Percentiles rank a stretch among this genome's conserved stretches.
Conservation (phyloP, 768 basidiomycete genomes). For the Pleurotus ostreatus region DNA sequence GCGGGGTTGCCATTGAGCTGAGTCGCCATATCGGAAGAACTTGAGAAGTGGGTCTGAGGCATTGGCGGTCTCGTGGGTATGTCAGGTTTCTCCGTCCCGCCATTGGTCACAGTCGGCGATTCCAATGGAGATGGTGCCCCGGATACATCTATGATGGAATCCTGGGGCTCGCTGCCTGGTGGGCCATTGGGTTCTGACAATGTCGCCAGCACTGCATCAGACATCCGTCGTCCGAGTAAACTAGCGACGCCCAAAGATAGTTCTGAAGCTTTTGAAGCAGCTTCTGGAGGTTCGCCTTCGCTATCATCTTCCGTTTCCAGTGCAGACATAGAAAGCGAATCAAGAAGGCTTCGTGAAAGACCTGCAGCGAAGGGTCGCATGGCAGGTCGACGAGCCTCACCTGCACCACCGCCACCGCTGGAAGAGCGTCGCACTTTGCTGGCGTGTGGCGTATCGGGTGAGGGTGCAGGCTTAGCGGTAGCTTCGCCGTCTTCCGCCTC, state of each 20-base stretch:
- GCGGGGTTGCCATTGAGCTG: constrained; percentile 40
- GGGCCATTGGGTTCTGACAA: constrained; percentile 12
- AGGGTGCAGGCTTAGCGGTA: constrained; percentile 8
- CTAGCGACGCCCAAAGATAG: constrained; percentile 26
- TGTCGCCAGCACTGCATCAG: constrained; percentile 35
- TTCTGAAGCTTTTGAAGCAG: constrained; percentile 10
- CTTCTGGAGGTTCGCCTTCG: constrained; percentile 28
- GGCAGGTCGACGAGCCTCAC: constrained; percentile 13
- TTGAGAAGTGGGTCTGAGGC: constrained; percentile 28
- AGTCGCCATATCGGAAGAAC: constrained; percentile 35
- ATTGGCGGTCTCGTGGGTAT: constrained; percentile 9
- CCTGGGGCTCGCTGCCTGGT: constrained; percentile 12
- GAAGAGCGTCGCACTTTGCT: neutral
- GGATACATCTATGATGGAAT: constrained; percentile 1
- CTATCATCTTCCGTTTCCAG: constrained; percentile 45
- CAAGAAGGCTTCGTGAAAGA: constrained; percentile 16
- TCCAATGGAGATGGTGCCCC: constrained; percentile 6
- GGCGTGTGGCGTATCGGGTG: neutral
- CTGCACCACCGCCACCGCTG: constrained; percentile 7
- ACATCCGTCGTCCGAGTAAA: constrained; percentile 36
- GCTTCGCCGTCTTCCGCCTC: constrained; percentile 17
- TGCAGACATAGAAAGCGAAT: constrained; percentile 47
- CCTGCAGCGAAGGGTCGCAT: constrained; percentile 11
- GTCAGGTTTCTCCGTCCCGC: constrained; percentile 10
- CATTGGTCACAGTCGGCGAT: constrained; percentile 8